phyloP scores from a whole-genome alignment of 495 filamentous ascomycete genomes.

The Talaromyces trachyspermus region DNA sequence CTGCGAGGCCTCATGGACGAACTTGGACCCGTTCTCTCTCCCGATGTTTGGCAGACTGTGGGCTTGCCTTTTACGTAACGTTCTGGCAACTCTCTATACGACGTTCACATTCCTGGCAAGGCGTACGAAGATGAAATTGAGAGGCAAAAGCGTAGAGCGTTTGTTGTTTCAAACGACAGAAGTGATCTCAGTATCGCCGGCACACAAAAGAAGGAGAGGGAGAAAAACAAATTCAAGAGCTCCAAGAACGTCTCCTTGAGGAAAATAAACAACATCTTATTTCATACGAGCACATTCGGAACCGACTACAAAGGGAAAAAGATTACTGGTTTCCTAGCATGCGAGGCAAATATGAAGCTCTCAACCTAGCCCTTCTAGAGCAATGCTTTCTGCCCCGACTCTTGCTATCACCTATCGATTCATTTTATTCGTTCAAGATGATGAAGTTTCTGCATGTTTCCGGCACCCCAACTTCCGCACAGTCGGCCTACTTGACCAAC shows the following conservation, averaged over 20 bases:
- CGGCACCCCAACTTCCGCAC: constrained; percentile 83
- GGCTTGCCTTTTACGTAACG: constrained; percentile 74
- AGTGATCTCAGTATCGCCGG: constrained; percentile 59
- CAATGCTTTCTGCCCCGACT: constrained; percentile 86
- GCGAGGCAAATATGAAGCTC: constrained; percentile 53
- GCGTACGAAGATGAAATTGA: constrained; percentile 68
- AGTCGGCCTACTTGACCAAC: constrained; percentile 69
- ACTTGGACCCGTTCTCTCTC: constrained; percentile 53
- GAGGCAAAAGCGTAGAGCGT: constrained; percentile 51
- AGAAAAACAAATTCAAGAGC: constrained; percentile 53
- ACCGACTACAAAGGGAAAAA: constrained; percentile 68
- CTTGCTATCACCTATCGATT: constrained; percentile 74
- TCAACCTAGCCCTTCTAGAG: constrained; percentile 73
- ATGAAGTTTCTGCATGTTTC: constrained; percentile 76
- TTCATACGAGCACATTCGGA: constrained; percentile 52
- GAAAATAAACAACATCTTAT: constrained; percentile 65
- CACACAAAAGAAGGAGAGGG: constrained; percentile 54
- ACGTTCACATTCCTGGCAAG: constrained; percentile 63
- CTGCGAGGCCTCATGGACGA: constrained; percentile 68
- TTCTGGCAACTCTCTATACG: constrained; percentile 89
- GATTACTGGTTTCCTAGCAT: constrained; percentile 64
- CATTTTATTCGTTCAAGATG: constrained; percentile 79
- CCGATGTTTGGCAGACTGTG: constrained; percentile 56
- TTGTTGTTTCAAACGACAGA: constrained; percentile 59
- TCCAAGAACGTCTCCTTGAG: constrained; percentile 53